Percentiles rank a stretch among this genome's conserved stretches.
Evolutionary conservation across 2,329 filamentous ascomycete species (phyloP).

Genomic region (Phaeophleospora eucalypticola): DNA sequence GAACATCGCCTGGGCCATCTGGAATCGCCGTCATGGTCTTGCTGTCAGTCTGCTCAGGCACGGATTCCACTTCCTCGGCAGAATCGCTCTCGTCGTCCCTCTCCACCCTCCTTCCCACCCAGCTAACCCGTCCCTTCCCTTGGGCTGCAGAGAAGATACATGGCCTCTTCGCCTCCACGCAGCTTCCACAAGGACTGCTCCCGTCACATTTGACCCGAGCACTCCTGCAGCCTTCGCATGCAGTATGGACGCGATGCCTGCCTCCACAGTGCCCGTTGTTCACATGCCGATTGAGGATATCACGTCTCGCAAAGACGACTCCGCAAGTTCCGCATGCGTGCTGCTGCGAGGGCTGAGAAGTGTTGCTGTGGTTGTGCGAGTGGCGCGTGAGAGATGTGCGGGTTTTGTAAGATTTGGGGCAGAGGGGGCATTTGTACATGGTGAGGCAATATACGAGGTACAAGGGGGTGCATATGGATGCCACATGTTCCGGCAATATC

Average conservation of each 20-base stretch:
- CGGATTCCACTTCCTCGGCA: neutral
- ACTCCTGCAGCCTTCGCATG: constrained; percentile 15
- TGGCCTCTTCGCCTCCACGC: constrained; percentile 7
- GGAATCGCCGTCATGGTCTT: too few species aligned
- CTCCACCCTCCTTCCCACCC: too few species aligned
- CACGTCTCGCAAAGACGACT: constrained; percentile 14
- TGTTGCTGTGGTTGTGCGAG: constrained; percentile 14
- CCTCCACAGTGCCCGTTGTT: constrained; percentile 12
- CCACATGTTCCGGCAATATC: too few species aligned
- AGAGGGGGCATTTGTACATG: constrained; percentile 15
- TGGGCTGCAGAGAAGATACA: constrained; percentile 16
- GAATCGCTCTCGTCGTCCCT: neutral
- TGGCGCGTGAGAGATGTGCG: constrained; percentile 17
- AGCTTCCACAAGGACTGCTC: constrained; percentile 11
- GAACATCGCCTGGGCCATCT: too few species aligned
- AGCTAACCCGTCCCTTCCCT: constrained; percentile 14
- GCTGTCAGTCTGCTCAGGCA: neutral
- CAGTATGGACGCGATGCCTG: constrained; percentile 15
- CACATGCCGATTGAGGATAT: constrained; percentile 16
- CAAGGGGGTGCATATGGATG: too few species aligned
- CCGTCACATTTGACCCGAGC: constrained; percentile 19
- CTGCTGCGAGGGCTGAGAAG: constrained; percentile 7
- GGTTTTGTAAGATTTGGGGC: constrained; percentile 18
- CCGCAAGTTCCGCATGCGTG: constrained; percentile 15
- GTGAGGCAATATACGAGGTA: too few species aligned